These are phyloP conservation scores for Gymnopus androsaceus DNA, from an alignment of 1,284 basidiomycete genomes.

Conservation along the genomic window DNA sequence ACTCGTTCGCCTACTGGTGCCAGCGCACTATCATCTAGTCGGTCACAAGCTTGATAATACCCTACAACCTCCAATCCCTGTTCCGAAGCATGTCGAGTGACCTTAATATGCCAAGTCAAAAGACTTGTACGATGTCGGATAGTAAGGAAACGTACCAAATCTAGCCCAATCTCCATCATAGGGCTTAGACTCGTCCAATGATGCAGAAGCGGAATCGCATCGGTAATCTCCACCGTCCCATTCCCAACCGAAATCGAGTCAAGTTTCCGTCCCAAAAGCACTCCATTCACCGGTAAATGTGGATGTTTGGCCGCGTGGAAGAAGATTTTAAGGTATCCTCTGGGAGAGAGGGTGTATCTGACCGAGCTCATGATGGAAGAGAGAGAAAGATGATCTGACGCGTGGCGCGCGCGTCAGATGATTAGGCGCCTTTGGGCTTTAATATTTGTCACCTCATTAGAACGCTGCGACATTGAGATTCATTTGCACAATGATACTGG, in stretches of 20 bases:
- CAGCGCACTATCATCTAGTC: slow-evolving; percentile 56
- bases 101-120: slow-evolving; percentile 38
- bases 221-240: slow-evolving; percentile 48
- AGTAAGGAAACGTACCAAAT: slow-evolving; percentile 51
- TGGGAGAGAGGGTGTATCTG: too few species aligned
- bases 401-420: too few species aligned
- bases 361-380: too few species aligned
- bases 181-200: slow-evolving; percentile 78
- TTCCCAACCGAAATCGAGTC: too few species aligned
- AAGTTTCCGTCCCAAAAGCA: slow-evolving; percentile 58
- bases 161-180: slow-evolving; percentile 79
- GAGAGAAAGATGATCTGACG: too few species aligned
- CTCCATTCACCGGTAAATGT: slow-evolving; percentile 67
- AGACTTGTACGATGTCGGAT: not conserved
- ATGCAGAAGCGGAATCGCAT: slow-evolving; percentile 74
- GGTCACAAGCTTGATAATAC: slow-evolving; percentile 72
- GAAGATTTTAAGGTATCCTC: slow-evolving; percentile 67
- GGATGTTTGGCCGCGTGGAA: slow-evolving; percentile 76
- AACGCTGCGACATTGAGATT: too few species aligned
- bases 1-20: slow-evolving; percentile 67
- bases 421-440: too few species aligned
- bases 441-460: too few species aligned
- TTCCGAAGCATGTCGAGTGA: slow-evolving; percentile 54
- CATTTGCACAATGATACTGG: too few species aligned
- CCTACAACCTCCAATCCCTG: slow-evolving; percentile 56